A percentile compares a stretch with the other conserved stretches of the same genome.
phyloP scores from a whole-genome alignment of 495 filamentous ascomycete genomes.

The Bathelium albidoporum region DNA sequence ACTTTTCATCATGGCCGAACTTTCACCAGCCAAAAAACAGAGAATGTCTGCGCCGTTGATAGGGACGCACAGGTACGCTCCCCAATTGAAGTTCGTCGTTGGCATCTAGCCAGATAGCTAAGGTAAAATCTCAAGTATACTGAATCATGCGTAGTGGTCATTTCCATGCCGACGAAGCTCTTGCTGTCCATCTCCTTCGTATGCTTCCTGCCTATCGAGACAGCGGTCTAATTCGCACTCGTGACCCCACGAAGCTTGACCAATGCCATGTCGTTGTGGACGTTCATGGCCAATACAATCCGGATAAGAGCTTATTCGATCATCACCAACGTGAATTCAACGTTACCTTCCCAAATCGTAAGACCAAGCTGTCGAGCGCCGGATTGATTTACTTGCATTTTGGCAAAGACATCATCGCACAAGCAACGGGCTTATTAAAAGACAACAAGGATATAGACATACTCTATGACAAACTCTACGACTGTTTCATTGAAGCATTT shows the following conservation, averaged over 20 bases:
- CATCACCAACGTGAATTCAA: conserved; percentile 91
- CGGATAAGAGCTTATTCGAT: conserved; percentile 69
- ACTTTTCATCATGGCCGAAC: conserved; percentile 12
- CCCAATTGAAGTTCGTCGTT: not conserved
- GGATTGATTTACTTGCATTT: conserved; percentile 96
- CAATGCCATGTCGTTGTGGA: conserved; percentile 93
- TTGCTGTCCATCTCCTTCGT: conserved; percentile 94
- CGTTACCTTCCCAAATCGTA: conserved; percentile 63
- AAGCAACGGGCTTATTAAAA: conserved; percentile 49
- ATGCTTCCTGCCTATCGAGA: conserved; percentile 69
- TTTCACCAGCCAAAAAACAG: conserved; percentile 26
- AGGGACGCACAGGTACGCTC: conserved; percentile 70
- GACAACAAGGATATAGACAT: conserved; percentile 58
- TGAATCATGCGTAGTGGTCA: conserved; percentile 50
- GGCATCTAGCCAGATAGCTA: no score
- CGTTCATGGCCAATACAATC: conserved; percentile 83
- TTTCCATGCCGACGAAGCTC: conserved; percentile 97
- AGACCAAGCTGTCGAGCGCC: conserved; percentile 84
- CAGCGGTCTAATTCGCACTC: conserved; percentile 72
- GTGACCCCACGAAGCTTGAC: conserved; percentile 66
- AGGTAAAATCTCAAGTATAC: not conserved
- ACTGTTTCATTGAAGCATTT: conserved; percentile 86
- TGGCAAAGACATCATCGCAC: conserved; percentile 67
- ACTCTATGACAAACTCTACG: conserved; percentile 82
- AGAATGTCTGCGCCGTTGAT: conserved; percentile 43